A percentile compares a stretch with the other conserved stretches of the same genome.
Conservation (phyloP, 2,329 filamentous ascomycete species). For the Leptoxyphium fumago region DNA sequence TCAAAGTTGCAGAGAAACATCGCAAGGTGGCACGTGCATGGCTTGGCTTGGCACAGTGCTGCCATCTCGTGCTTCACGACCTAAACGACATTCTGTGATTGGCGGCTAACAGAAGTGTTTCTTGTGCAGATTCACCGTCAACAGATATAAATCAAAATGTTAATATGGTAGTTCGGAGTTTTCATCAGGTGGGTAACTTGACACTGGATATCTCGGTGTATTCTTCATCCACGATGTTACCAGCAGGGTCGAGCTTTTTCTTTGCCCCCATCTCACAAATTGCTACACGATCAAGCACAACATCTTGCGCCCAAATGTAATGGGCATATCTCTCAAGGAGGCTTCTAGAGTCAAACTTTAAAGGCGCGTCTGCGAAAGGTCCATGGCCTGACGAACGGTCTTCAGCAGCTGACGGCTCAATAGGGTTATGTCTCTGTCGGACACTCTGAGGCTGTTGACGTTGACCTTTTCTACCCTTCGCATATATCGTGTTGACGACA, state of each 20-base stretch:
- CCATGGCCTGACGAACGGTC: conserved; percentile 16
- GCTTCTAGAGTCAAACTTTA: conserved; percentile 27
- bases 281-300: conserved; percentile 54
- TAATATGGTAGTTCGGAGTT: too few species aligned
- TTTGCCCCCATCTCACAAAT: conserved; percentile 84
- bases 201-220: conserved; percentile 34
- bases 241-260: conserved; percentile 37
- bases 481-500: conserved; percentile 72
- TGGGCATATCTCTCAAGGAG: conserved; percentile 43
- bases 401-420: conserved; percentile 1
- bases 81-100: too few species aligned
- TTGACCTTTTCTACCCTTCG: conserved; percentile 27
- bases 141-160: too few species aligned
- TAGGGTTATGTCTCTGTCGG: not conserved
- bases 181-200: conserved; percentile 4
- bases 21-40: too few species aligned
- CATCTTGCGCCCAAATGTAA: conserved; percentile 54
- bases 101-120: too few species aligned
- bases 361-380: conserved; percentile 19
- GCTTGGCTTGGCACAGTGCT: too few species aligned
- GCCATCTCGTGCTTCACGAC: too few species aligned
- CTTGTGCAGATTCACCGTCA: too few species aligned
- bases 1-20: too few species aligned
- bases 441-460: not conserved
- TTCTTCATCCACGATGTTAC: conserved; percentile 35